Percentiles rank a stretch among this genome's conserved stretches.
These are phyloP conservation scores for Mrakia gelida DNA, from an alignment of 768 basidiomycete genomes.

Conservation along the genomic window DNA sequence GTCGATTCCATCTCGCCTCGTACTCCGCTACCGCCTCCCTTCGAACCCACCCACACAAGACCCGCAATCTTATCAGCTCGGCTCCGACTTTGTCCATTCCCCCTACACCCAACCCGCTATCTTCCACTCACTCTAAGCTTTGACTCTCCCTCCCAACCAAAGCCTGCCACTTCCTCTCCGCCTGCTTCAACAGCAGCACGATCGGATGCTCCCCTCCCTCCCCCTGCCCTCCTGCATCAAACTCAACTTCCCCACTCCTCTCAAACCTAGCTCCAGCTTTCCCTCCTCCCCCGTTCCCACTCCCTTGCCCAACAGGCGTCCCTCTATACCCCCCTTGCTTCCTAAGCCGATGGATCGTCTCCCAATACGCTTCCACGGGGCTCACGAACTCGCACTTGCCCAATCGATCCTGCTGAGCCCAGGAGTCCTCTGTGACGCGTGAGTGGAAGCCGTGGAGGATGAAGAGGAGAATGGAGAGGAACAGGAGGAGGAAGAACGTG, in stretches of 20 bases:
- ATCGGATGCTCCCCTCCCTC: background rate
- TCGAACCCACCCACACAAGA: background rate
- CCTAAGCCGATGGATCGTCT: background rate
- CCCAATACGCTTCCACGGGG: background rate
- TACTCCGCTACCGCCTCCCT: background rate
- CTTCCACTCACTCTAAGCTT: background rate
- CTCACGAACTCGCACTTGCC: slow-evolving; percentile 2
- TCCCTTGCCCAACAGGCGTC: background rate
- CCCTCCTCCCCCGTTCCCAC: too few relatives aligned
- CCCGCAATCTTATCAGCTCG: background rate
- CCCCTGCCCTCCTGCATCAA: background rate
- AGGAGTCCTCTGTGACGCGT: background rate
- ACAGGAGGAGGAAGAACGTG: background rate
- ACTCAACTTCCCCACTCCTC: background rate
- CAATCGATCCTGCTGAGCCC: background rate
- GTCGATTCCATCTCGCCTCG: background rate
- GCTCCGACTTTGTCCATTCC: background rate
- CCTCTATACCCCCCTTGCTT: background rate
- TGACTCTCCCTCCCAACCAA: background rate
- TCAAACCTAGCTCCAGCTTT: background rate
- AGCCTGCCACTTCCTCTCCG: background rate
- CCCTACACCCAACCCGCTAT: too few relatives aligned
- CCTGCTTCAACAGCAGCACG: background rate
- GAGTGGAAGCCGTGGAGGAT: background rate
- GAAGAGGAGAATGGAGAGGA: background rate